These are phyloP conservation scores for Pestalotiopsis sp. DNA, from an alignment of 2,329 filamentous ascomycete genomes.

Conservation along the genomic window DNA sequence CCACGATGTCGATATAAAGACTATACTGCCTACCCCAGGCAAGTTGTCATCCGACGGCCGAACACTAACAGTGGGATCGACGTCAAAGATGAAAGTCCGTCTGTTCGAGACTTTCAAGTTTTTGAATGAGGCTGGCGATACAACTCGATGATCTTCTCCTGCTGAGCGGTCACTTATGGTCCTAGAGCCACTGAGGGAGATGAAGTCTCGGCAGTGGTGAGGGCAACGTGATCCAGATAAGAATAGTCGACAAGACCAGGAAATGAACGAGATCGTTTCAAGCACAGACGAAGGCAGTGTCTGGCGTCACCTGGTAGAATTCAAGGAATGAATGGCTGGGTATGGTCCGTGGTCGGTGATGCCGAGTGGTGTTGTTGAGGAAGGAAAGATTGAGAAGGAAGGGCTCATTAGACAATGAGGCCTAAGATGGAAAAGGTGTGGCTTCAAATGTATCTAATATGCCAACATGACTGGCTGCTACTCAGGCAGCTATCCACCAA, in stretches of 20 bases:
- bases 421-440: conserved; percentile 41
- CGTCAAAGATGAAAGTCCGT: not conserved
- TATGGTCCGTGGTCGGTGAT: not conserved
- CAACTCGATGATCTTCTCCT: not conserved
- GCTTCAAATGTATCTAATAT: conserved; percentile 39
- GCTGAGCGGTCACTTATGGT: not conserved
- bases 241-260: not conserved
- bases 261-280: not conserved
- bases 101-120: conserved; percentile 11
- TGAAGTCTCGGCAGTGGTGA: not conserved
- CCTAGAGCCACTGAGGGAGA: not conserved
- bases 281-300: not conserved
- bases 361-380: conserved; percentile 1
- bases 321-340: not conserved
- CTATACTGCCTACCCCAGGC: conserved; percentile 36
- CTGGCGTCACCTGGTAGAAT: not conserved
- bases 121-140: not conserved
- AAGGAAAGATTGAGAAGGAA: conserved; percentile 18
- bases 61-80: not conserved
- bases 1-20: conserved; percentile 73
- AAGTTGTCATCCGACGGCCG: conserved; percentile 32
- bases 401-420: conserved; percentile 21
- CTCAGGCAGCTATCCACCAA: conserved; percentile 39
- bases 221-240: not conserved
- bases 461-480: conserved; percentile 49